Conservation (phyloP, 1,139 yeast genomes). For the Fermentozyma sake region DNA sequence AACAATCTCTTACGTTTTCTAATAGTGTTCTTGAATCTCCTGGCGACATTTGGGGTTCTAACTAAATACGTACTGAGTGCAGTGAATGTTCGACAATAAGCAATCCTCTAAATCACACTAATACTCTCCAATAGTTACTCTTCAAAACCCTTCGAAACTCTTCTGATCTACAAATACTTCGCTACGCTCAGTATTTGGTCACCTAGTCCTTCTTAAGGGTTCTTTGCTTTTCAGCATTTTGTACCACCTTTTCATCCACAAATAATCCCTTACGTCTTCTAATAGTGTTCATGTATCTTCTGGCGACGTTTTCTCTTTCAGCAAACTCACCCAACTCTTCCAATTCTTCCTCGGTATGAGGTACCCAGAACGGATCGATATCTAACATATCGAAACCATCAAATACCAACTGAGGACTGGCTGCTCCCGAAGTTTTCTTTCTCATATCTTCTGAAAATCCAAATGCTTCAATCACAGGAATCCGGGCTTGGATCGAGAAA, state of each 20-base stretch:
- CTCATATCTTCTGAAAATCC: constrained; percentile 95
- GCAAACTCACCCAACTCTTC: constrained; percentile 93
- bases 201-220: constrained; percentile 62
- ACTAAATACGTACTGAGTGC: no score
- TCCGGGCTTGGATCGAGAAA: constrained; percentile 76
- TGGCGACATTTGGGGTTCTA: no score
- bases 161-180: no score
- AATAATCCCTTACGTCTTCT: constrained; percentile 86
- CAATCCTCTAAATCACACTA: no score
- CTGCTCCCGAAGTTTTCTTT: constrained; percentile 93
- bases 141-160: no score
- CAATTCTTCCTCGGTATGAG: constrained; percentile 94
- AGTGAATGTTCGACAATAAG: no score
- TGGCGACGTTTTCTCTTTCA: constrained; percentile 86
- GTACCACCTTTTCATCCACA: constrained; percentile 84
- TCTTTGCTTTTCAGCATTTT: constrained; percentile 91
- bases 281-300: constrained; percentile 76
- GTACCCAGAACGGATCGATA: constrained; percentile 98
- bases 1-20: no score
- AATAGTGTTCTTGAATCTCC: no score
- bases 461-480: constrained; percentile 95
- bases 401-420: constrained; percentile 91
- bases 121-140: no score
- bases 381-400: constrained; percentile 84
- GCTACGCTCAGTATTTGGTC: no score